Evolutionary conservation across 371 early-diverging fungal genomes (phyloP).

Genomic region (Capillidium heterosporum): DNA sequence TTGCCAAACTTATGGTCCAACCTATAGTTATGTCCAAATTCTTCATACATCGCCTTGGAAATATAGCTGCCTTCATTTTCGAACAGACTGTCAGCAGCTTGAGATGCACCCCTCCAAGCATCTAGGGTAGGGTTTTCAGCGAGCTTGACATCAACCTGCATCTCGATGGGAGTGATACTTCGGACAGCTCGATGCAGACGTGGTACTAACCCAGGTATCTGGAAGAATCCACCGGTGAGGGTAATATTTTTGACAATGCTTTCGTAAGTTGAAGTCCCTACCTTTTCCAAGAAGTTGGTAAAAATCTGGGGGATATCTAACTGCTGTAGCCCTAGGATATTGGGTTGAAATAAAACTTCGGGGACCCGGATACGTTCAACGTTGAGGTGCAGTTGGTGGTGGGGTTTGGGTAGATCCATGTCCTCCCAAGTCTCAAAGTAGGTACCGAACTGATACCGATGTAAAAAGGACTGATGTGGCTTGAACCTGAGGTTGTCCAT

Average conservation of each 20-base stretch:
- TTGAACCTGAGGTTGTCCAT: constrained; percentile 14
- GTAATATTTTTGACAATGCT: constrained; percentile 56
- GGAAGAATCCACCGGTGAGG: constrained; percentile 59
- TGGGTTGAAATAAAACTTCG: constrained; percentile 74
- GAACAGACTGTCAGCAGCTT: constrained; percentile 20
- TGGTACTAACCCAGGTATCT: constrained; percentile 35
- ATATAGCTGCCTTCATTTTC: constrained; percentile 20
- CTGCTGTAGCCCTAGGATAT: constrained; percentile 70
- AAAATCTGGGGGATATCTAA: constrained; percentile 65
- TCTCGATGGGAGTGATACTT: constrained; percentile 37
- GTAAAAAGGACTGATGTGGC: constrained; percentile 17
- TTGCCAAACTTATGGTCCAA: constrained; percentile 66
- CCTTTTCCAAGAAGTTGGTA: constrained; percentile 38
- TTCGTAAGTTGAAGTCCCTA: constrained; percentile 23
- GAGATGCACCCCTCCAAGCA: constrained; percentile 75
- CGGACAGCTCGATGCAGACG: constrained; percentile 38
- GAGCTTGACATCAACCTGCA: constrained; percentile 28
- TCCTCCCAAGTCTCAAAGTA: constrained; percentile 20
- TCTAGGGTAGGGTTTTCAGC: constrained; percentile 58
- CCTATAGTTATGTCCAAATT: constrained; percentile 65
- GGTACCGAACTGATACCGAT: constrained; percentile 14
- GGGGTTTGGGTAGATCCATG: constrained; percentile 34
- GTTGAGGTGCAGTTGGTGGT: constrained; percentile 71
- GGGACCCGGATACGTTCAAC: constrained; percentile 73
- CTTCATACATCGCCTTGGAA: constrained; percentile 52